phyloP scores from a whole-genome alignment of 2,329 filamentous ascomycete genomes.

The Arthrobotrys sphaeroides region DNA sequence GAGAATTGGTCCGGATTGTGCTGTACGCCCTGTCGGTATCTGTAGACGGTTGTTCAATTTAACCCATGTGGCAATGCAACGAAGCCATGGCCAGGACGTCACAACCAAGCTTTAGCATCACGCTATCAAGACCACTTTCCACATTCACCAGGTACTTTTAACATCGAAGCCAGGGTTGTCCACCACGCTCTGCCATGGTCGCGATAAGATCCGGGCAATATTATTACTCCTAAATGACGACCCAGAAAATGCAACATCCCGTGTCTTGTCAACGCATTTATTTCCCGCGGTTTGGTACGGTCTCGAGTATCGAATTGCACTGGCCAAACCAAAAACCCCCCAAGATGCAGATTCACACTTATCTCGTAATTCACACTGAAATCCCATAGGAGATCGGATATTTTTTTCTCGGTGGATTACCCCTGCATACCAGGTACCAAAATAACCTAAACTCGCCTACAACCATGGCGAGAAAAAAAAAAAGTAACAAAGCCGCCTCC shows the following conservation, averaged over 20 bases:
- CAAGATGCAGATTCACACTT: too few relatives aligned
- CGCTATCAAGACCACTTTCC: constrained; percentile 31
- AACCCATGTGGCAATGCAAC: constrained; percentile 7
- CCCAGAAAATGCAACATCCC: constrained; percentile 5
- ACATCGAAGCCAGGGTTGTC: not conserved
- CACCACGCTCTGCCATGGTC: not conserved
- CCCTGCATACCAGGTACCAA: constrained; percentile 16
- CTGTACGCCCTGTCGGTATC: not conserved
- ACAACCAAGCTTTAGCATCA: not conserved
- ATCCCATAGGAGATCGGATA: constrained; percentile 11
- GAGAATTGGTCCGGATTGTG: not conserved
- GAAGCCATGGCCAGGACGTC: not conserved
- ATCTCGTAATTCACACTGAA: too few relatives aligned
- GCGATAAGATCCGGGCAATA: not conserved
- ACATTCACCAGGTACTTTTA: constrained; percentile 17
- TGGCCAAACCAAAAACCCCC: not conserved
- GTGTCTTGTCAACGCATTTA: constrained; percentile 1
- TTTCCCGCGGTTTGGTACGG: not conserved
- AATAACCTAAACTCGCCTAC: constrained; percentile 18
- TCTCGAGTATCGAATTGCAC: too few relatives aligned
- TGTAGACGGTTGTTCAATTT: too few relatives aligned
- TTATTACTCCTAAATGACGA: not conserved
- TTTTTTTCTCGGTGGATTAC: not conserved
- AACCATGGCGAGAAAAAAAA: not conserved
- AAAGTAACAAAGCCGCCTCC: not conserved